Conservation (phyloP, 208 protist species). For the Leishmania arabica region DNA sequence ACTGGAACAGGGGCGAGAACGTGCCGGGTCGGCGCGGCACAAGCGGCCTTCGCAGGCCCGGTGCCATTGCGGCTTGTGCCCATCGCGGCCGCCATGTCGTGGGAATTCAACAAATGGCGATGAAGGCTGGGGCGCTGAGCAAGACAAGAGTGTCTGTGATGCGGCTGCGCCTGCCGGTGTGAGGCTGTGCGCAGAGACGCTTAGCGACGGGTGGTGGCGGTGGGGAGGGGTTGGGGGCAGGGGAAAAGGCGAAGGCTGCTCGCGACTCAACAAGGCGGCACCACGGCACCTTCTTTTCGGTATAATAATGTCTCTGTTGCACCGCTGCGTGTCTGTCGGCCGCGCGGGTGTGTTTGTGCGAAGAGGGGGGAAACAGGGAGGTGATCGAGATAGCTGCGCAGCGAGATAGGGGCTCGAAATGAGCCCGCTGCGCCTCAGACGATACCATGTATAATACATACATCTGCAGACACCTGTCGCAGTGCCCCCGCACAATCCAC, state of each 20-base stretch:
- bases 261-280: not conserved
- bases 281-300: not conserved
- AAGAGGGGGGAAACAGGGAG: not conserved
- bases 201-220: not conserved
- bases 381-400: not conserved
- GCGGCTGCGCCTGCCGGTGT: not conserved
- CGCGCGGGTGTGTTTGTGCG: not conserved
- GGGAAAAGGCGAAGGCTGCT: not conserved
- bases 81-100: not conserved
- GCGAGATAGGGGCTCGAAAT: not conserved
- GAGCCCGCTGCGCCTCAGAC: not conserved
- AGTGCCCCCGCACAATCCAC: not conserved
- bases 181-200: not conserved
- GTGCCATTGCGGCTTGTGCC: not conserved
- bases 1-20: conserved; percentile 11
- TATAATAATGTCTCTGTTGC: not conserved
- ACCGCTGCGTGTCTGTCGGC: not conserved
- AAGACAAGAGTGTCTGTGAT: not conserved
- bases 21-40: conserved; percentile 5
- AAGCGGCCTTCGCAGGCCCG: not conserved
- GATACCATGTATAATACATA: not conserved
- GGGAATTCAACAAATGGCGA: not conserved
- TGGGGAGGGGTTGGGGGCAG: not conserved
- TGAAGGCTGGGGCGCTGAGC: too few species aligned
- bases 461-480: not conserved